Base-by-base conservation (phyloP, 345 rosid species). In the Eutrema japonicum region DNA sequence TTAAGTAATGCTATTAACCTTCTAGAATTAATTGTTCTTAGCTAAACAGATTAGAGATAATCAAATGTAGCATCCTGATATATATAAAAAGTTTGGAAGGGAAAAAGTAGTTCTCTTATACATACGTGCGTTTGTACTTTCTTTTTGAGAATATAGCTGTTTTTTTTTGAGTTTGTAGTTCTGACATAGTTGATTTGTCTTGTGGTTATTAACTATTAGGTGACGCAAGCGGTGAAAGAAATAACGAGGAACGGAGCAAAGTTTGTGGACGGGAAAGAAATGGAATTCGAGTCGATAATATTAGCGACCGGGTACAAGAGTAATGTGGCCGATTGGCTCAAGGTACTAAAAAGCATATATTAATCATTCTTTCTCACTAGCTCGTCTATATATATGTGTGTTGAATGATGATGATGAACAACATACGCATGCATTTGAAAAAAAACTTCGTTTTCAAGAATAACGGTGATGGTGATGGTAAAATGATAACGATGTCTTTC, bases 271-370 rank as follows among this genome's bases (percentile, higher is more conserved):
- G 95, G 95, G 45, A 82, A 85, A 83, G 96, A 91, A 46, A 74
- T 70, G 77, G 82, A 79, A 72, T 83, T 94, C 68, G 97, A 89
- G 69, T 79, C 98, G 3, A 82, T 94, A 74, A 85, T 94, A 59
- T 70, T 94, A 56, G 98, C 98, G 51, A 94, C 98, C 29, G 98
- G 98, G 7, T 94, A 89, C 67, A 89, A 78, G 73, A 94, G 98
- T 79, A 94, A 83, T 13, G 97, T 94, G n/a, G 96, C 97, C 38
- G 57, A 73, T 75, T 94, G 98, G 98, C 93, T 94, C 71, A 85
- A 89, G 96, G 98, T 94, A 82, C 72, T 18, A 13, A 0, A 22
- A 12, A 58, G 1, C 36, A 35, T 56, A 46, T 37, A 27, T 32
- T 52, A 18, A 52, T 10, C 35, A 33, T 7, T 48, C 49, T 14